These are phyloP conservation scores for Pezicula radicicola DNA, from an alignment of 2,329 filamentous ascomycete genomes.

Conservation along the genomic window DNA sequence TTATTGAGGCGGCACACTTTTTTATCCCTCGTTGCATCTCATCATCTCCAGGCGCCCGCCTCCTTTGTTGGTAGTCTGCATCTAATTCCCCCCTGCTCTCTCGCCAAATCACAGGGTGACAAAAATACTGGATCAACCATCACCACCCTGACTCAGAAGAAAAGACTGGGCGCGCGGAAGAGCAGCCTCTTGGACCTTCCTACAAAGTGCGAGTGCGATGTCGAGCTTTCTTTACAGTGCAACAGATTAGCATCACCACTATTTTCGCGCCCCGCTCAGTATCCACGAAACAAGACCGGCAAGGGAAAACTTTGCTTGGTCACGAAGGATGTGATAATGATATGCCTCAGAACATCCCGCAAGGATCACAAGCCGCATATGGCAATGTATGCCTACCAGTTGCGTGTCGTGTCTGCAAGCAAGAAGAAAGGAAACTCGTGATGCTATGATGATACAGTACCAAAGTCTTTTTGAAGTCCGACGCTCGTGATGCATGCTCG, in stretches of 20 bases:
- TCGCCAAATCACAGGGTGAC: slow-evolving; percentile 3
- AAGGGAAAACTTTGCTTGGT: slow-evolving; percentile 10
- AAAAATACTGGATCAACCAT: slow-evolving; percentile 1
- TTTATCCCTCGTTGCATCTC: not conserved
- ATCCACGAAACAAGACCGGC: slow-evolving; percentile 13
- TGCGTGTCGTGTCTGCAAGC: too few relatives aligned
- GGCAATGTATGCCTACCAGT: too few relatives aligned
- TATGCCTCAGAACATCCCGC: not conserved
- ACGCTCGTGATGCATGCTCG: too few relatives aligned
- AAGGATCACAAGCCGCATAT: slow-evolving; percentile 6
- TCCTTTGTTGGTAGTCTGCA: not conserved
- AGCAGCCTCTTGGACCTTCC: too few relatives aligned
- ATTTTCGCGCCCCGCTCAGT: slow-evolving; percentile 8
- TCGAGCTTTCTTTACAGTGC: not conserved
- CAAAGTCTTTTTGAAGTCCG: too few relatives aligned
- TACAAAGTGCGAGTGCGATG: not conserved
- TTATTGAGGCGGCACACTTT: not conserved
- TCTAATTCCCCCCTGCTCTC: not conserved
- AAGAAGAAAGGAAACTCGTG: too few relatives aligned
- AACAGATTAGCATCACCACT: slow-evolving; percentile 6
- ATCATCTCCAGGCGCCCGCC: not conserved
- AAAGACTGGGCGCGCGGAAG: not conserved
- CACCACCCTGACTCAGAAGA: slow-evolving; percentile 9
- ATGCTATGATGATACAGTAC: too few relatives aligned
- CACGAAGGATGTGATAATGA: slow-evolving; percentile 7